Evolutionary conservation across 139 green algal genomes (phyloP), one percentile per base, ranked within the genome.

Genomic region (Nannochloris sp.): DNA sequence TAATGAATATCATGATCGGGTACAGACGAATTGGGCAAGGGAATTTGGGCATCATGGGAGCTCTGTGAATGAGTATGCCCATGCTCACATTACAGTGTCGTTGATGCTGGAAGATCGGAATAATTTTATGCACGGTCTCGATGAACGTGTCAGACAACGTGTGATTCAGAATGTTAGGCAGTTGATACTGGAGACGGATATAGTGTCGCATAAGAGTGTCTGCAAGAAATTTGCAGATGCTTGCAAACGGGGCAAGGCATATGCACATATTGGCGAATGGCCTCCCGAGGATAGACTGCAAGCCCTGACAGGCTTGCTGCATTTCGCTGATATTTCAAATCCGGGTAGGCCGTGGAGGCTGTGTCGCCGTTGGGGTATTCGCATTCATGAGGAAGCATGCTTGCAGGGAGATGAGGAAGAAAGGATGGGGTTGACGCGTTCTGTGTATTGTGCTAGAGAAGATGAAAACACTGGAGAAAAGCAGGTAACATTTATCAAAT

Each of bases 121-220:
- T 37, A 73, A 34, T 58, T 27, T 85, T 50, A 44, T 85, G 53
- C 40, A 24, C 21, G 10, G 40, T 18, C 23, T 56, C 44, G 34
- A 59, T 84, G 48, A 21, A 50, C 1, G 46, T 61, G 4, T 67
- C 75, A 12, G 53, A 79, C 50, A 40, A 12, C 0, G 15, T 8
- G 46, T 53, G 46, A 21, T 76, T 34, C 54, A 67, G 31, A 71
- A 73, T 4, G 61, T 89, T 31, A 79, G 81, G 19, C 55, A 71
- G 37, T 75, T 88, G 24, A 73, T 89, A 46, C 73, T 87, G 48
- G 64, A 70, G 36, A 89, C 83, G 10, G 83, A 89, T 62, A 89
- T 89, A 81, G 70, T 69, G 19, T 16, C 59, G 19, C 62, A 69
- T 49, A 15, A 40, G 15, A 49, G 4, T 21, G 7, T 58, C 3